Evolutionary conservation across 2,329 filamentous ascomycete species (phyloP), one percentile per base, ranked within the genome.

Genomic region (Trichophyton schoenleinii): DNA sequence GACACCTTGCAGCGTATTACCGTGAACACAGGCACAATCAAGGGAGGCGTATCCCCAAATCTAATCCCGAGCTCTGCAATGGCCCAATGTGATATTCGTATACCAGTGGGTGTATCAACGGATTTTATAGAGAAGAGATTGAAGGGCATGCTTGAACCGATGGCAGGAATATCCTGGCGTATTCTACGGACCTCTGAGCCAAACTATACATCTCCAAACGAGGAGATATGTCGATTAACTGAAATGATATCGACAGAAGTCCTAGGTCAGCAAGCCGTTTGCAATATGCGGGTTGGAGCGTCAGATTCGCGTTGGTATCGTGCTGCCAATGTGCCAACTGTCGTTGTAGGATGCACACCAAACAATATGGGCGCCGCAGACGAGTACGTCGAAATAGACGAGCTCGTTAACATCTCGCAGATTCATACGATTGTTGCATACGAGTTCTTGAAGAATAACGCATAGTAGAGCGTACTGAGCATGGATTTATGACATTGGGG

Each of bases 361-460:
- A 52, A 55, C 15, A 64, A 64, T 58, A 64, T 64, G 62, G 62
- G 62, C 20, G 60, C 58, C n/a, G 62, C 60, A 28, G 58, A 64
- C 20, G 62, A 64, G 25, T 62, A 64, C 38, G 58, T 64, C 18
- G 60, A 60, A 41, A 53, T 62, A 36, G 58, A 58, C 22, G 62
- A 64, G 52, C 36, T 64, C 4, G 57, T 62, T 38, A 58, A 58
- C n/a, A 52, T 62, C 11, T 60, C 62, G 34, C 60, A 62, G 38
- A 57, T 49, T 48, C 62, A 64, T 52, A 59, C 60, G 3, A 38
- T 64, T 36, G 58, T 64, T 20, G 62, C 60, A 18, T 64, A 64
- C 36, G 62, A 62, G 34, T 64, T 62, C n/a, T 57, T 64, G 44
- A 62, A 57, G 31, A 42, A 48, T 20, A 31, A 31, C 22, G 11